Conservation (phyloP, 768 basidiomycete genomes). For the Boletus rubropictus region DNA sequence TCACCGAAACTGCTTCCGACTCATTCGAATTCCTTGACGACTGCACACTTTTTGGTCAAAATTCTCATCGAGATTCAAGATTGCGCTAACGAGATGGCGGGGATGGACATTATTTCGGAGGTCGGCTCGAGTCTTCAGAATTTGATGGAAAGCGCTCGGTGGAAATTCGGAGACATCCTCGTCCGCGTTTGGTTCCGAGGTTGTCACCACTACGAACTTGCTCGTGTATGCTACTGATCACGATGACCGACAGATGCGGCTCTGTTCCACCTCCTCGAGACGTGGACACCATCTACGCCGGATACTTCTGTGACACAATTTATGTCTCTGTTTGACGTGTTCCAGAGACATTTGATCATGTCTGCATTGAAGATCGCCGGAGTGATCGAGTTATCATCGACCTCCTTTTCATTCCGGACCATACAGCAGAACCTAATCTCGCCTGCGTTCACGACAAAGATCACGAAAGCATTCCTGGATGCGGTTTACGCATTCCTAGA, state of each 20-base stretch:
- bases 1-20: constrained; percentile 57
- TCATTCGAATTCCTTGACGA: constrained; percentile 77
- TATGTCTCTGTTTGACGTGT: constrained; percentile 69
- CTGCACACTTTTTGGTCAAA: constrained; percentile 72
- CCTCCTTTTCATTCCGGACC: constrained; percentile 43
- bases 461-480: constrained; percentile 82
- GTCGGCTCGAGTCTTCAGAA: constrained; percentile 59
- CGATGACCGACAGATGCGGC: constrained; percentile 59
- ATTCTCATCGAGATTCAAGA: constrained; percentile 85
- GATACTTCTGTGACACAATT: constrained; percentile 69
- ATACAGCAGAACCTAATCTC: constrained; percentile 59
- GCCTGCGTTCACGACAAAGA: constrained; percentile 60
- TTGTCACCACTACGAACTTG: constrained; percentile 28
- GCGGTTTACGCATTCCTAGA: constrained; percentile 80
- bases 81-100: constrained; percentile 71
- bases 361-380: constrained; percentile 77
- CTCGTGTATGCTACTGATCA: constrained; percentile 2
- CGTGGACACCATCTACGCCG: constrained; percentile 65
- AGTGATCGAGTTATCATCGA: constrained; percentile 54
- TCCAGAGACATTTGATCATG: constrained; percentile 74
- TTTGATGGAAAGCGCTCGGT: constrained; percentile 74
- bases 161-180: constrained; percentile 84
- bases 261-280: constrained; percentile 77
- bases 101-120: constrained; percentile 78
- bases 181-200: constrained; percentile 79